These are phyloP conservation scores for Vigna mungo DNA, from an alignment of 306 rosid genomes.

Conservation along the genomic window DNA sequence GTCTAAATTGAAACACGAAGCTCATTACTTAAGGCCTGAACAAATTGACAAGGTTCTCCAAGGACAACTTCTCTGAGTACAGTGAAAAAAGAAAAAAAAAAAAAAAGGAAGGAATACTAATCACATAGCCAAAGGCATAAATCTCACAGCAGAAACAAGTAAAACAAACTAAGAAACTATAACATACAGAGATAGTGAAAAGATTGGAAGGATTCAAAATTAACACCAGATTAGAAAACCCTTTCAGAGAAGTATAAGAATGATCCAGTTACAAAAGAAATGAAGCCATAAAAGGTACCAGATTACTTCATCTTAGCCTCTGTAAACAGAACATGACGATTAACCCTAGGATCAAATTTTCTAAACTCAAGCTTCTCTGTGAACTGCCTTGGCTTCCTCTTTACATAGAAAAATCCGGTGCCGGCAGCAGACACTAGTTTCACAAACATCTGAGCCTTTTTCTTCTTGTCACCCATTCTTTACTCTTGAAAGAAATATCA, in stretches of 20 bases:
- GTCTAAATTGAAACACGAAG: background rate
- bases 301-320: conserved; percentile 95
- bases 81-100: no score
- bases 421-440: conserved; percentile 93
- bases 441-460: conserved; percentile 85
- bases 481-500: conserved; percentile 29
- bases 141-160: no score
- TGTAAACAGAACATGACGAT: conserved; percentile 89
- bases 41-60: no score
- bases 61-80: no score
- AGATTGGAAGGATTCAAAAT: no score
- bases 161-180: no score
- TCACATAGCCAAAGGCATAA: no score
- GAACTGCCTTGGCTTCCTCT: conserved; percentile 84
- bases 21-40: background rate
- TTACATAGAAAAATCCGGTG: conserved; percentile 94
- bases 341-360: conserved; percentile 86
- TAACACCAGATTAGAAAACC: no score
- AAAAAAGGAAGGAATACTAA: no score
- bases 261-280: conserved; percentile 12
- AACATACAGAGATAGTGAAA: no score
- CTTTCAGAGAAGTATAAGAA: background rate
- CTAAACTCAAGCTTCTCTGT: conserved; percentile 91
- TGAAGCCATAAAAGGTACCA: conserved; percentile 15
- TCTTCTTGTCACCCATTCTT: conserved; percentile 89